Conservation (phyloP, 352 stramenopile genomes). For the Pythium angustatum region DNA sequence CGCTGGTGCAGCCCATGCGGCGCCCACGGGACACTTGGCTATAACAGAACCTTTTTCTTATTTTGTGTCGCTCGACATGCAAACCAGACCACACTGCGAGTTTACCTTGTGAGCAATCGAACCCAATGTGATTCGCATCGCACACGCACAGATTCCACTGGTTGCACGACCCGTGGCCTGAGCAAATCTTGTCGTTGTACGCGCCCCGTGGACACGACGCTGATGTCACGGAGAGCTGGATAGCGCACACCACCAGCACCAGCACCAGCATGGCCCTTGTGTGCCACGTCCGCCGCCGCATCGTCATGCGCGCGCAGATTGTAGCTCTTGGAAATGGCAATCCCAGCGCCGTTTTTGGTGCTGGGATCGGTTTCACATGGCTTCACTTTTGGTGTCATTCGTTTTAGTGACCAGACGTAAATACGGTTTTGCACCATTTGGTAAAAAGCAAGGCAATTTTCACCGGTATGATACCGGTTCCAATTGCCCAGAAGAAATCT, state of each 20-base stretch:
- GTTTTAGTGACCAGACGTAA: too few species aligned
- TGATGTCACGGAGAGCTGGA: background rate
- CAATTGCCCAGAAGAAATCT: conserved; percentile 32
- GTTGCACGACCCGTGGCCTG: conserved; percentile 54
- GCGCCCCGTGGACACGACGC: conserved; percentile 44
- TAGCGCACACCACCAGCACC: background rate
- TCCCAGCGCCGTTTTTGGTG: background rate
- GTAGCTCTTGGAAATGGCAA: background rate
- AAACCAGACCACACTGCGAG: too few species aligned
- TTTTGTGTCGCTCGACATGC: too few species aligned
- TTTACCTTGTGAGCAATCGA: conserved; percentile 66
- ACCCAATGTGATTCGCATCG: conserved; percentile 50
- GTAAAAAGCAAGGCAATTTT: too few species aligned
- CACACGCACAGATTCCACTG: conserved; percentile 51
- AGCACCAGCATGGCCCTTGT: too few species aligned
- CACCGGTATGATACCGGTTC: conserved; percentile 28
- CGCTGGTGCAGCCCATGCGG: conserved; percentile 62
- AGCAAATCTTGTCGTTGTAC: conserved; percentile 62
- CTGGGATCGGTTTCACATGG: conserved; percentile 23
- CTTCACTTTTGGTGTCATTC: conserved; percentile 19
- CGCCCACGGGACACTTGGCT: conserved; percentile 52
- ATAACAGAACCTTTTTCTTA: too few species aligned
- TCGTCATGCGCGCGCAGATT: background rate
- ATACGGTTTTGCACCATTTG: too few species aligned
- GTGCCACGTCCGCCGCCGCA: background rate